Base-by-base conservation (phyloP, 768 basidiomycete species). In the Imleria badia region DNA sequence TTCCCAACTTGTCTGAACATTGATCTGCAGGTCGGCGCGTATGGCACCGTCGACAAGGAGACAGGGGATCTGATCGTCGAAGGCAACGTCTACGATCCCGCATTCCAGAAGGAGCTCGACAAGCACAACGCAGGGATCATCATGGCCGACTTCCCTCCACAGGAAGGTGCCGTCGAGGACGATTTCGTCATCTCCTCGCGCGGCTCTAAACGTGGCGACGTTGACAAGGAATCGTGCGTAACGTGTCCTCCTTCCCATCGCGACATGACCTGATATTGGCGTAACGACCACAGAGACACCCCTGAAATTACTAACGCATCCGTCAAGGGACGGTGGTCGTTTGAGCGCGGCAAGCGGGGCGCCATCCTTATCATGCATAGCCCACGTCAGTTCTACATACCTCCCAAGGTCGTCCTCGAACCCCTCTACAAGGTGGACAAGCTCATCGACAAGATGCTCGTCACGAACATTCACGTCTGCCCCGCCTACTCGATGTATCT, bases 401-500 rank as follows among this genome's bases (percentile, higher is more conserved):
- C 67, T 1, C 54, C 48, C 2, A 48, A 62, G 0, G 55, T 60
- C 3, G 48, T 72, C 3, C 55, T 74, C 20, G 61, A 66, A 9
- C 57, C 51, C 1, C 58, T 75, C 35, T 63, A 65, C 51, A 39
- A 63, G 13, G 51, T 70, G 6, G 62, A 59, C 20, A 60, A 53
- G 13, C 60, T 75, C 20, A 51, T 62, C 10, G 52, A 69, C 48
- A 74, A 68, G 43, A 56, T 34, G 30, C 60, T 75, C 35, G 72
- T 74, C 41, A 75, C 72, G 1, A 65, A 57, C 35, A 58, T 64
- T 11, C 51, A 71, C 23, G 45, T 63, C 0, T 75, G 72, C 33
- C 61, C 66, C 14, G 73, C 72, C 0, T 66, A 65, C 44, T 65
- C 64, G n/a, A 65, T 73, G 63, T 75, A 69, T 34, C 54, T 69